Conservation (phyloP, 306 rosid genomes). For the Acacia melanoxylon region DNA sequence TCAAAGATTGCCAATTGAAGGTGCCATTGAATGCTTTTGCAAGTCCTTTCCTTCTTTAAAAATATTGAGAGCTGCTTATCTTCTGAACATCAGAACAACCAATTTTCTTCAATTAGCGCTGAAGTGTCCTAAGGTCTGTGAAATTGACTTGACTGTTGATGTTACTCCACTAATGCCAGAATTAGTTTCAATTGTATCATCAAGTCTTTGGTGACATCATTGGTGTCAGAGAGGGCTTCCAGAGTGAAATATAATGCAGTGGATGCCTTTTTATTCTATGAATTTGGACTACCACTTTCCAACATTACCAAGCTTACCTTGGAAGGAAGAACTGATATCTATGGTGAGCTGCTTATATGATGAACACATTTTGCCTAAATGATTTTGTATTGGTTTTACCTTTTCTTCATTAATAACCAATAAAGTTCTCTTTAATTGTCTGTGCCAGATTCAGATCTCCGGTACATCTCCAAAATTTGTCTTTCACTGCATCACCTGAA, state of each 20-base stretch:
- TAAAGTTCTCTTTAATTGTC: conserved; percentile 13
- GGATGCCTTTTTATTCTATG: conserved; percentile 37
- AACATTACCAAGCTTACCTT: conserved; percentile 61
- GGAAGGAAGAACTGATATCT: conserved; percentile 78
- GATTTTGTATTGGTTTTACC: conserved; percentile 2
- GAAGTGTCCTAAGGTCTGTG: conserved; percentile 57
- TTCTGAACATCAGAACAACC: conserved; percentile 47
- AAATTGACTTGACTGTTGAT: conserved; percentile 72
- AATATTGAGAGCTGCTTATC: conserved; percentile 65
- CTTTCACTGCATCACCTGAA: conserved; percentile 61
- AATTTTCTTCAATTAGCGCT: conserved; percentile 45
- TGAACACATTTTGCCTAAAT: conserved; percentile 11
- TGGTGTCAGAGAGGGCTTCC: conserved; percentile 36
- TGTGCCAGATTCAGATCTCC: conserved; percentile 64
- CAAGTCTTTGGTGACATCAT: conserved; percentile 38
- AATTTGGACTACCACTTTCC: conserved; percentile 40
- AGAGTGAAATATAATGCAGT: conserved; percentile 21
- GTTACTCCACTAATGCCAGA: conserved; percentile 62
- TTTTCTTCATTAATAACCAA: background rate
- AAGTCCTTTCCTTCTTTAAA: conserved; percentile 68
- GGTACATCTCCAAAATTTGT: conserved; percentile 54
- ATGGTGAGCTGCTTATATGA: conserved; percentile 55
- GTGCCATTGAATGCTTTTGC: conserved; percentile 62
- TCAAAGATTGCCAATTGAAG: conserved; percentile 51
- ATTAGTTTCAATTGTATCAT: conserved; percentile 45